A percentile compares a stretch with the other conserved stretches of the same genome.
Conservation (phyloP, 2,329 filamentous ascomycete genomes). For the Fusarium abutilonis region DNA sequence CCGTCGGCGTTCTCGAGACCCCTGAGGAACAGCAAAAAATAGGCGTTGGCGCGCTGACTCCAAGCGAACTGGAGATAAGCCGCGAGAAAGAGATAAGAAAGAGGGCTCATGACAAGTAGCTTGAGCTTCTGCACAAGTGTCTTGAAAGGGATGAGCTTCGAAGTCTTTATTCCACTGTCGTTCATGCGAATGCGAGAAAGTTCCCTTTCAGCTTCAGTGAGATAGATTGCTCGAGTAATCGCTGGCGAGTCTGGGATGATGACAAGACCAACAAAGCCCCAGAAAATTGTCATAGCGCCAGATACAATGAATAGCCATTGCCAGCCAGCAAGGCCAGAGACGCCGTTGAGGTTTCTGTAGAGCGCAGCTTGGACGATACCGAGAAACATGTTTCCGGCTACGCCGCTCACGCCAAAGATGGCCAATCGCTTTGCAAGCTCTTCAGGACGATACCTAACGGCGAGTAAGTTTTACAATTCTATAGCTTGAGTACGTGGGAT, state of each 20-base stretch:
- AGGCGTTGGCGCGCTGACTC: constrained; percentile 51
- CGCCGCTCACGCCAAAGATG: constrained; percentile 41
- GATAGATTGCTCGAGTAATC: constrained; percentile 35
- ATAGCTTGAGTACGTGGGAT: not conserved
- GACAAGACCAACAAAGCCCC: constrained; percentile 35
- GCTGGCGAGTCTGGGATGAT: constrained; percentile 39
- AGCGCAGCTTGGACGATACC: constrained; percentile 39
- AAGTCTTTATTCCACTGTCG: constrained; percentile 31
- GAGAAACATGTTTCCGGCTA: constrained; percentile 41
- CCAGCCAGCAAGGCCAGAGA: constrained; percentile 35
- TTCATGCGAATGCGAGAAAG: constrained; percentile 31
- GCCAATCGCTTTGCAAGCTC: constrained; percentile 39
- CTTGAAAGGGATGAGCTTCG: constrained; percentile 35
- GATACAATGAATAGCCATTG: constrained; percentile 41
- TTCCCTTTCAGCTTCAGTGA: constrained; percentile 20
- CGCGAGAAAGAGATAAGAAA: constrained; percentile 47
- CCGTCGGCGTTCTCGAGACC: constrained; percentile 38
- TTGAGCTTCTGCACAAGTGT: constrained; percentile 28
- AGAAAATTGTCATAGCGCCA: constrained; percentile 36
- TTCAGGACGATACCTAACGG: constrained; percentile 28
- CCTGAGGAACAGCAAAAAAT: constrained; percentile 51
- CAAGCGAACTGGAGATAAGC: constrained; percentile 49
- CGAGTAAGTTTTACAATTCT: fast-evolving
- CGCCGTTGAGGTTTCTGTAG: constrained; percentile 37
- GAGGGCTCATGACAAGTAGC: constrained; percentile 25